Conservation (phyloP, 2,329 filamentous ascomycete genomes). For the Epichloe hybrida region DNA sequence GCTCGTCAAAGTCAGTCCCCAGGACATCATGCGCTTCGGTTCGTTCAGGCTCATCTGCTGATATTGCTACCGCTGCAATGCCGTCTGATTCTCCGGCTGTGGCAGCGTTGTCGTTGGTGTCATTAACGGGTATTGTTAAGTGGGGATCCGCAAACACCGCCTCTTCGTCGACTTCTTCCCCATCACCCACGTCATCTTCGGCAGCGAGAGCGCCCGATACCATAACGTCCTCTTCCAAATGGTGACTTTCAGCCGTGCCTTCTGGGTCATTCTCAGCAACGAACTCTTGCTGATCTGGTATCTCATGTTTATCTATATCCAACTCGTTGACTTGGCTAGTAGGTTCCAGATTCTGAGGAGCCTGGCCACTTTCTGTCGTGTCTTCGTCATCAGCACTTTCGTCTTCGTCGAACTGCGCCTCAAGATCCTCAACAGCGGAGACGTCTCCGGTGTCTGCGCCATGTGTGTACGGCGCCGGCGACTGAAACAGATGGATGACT, state of each 20-base stretch:
- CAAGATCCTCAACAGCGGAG: conserved; percentile 1
- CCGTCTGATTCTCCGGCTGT: background rate
- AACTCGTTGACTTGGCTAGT: background rate
- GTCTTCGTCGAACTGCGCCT: conserved; percentile 10
- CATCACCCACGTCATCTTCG: conserved; percentile 10
- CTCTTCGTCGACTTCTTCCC: conserved; percentile 10
- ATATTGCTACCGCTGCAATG: background rate
- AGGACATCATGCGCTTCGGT: conserved; percentile 1
- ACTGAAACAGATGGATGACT: conserved; percentile 25
- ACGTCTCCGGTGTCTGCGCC: background rate
- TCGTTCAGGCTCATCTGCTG: background rate
- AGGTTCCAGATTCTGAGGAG: conserved; percentile 8
- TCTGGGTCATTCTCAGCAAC: background rate
- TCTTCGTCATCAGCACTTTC: conserved; percentile 10
- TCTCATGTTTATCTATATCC: background rate
- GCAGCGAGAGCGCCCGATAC: conserved; percentile 3
- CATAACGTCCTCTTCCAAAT: background rate
- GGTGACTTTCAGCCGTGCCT: background rate
- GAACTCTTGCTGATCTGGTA: background rate
- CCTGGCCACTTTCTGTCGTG: conserved; percentile 8
- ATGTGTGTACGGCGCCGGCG: conserved; percentile 7
- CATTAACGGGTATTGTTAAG: background rate
- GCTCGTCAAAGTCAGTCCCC: conserved; percentile 2
- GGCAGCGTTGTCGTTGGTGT: background rate
- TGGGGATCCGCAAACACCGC: conserved; percentile 7